Base-by-base conservation (phyloP, 2,329 filamentous ascomycete genomes). In the Neofusicoccum laricinum region DNA sequence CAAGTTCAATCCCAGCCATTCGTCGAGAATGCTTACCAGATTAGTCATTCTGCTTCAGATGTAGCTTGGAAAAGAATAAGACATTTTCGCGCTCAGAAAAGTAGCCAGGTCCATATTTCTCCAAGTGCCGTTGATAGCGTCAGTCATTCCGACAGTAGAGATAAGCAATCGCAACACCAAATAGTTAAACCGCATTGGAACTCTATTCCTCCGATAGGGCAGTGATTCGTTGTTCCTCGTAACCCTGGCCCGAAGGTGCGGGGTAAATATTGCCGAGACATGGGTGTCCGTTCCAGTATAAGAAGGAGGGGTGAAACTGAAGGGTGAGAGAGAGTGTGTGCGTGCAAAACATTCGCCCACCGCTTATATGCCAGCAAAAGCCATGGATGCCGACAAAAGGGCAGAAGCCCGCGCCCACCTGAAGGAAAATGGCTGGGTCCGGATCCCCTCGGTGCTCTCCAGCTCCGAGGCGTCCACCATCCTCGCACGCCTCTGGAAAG, bases 401-500 rank as follows among this genome's bases (percentile, higher is more conserved):
- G 49, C 65, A 55, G 49, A 63, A 25, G 64, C 57, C 32, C 63
- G 66, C 59, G 58, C 66, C 49, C 65, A 69, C 40, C 66, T 75
- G 15, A 66, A 69, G 19, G 65, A 69, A 48, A 68, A 75, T 40
- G 71, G 71, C 21, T 73, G 69, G 69, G 66, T 62, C n/a, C 59
- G 68, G 10, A 66, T 75, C 19, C 71, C 72, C 0, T 64, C 69
- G 30, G 67, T 75, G 7, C 66, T 75, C n/a, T 49, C 43, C 40
- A 50, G 64, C 40, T 67, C 68, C 11, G 58, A 69, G 51, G 64
- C 69, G 11, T 43, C 65, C 45, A 32, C 68, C 25, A 67, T 67
- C 7, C 66, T 74, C 19, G 49, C 66, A 7, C 65, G 67, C 5
- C 68, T 75, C 7, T 74, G 72, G 72, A 66, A 64, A 12, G 71